Conservation (phyloP, 139 green algal genomes). For the Chlamydomonas schloesseri region DNA sequence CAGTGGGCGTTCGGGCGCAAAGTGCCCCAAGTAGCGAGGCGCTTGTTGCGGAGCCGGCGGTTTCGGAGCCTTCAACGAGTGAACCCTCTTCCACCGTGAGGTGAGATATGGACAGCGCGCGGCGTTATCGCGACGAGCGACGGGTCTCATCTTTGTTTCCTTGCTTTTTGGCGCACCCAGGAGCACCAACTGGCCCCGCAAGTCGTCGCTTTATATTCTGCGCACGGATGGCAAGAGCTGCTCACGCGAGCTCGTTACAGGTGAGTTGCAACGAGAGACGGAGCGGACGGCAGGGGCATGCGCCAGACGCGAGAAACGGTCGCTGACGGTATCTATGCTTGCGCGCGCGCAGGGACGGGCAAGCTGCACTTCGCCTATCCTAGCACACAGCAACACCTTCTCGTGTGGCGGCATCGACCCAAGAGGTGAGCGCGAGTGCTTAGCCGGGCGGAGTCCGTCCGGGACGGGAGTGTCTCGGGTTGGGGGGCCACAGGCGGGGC, state of each 20-base stretch:
- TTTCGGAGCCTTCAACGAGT: conserved; percentile 35
- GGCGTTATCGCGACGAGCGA: too few relatives aligned
- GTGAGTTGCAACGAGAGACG: conserved; percentile 52
- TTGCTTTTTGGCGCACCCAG: background rate
- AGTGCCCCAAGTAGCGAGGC: background rate
- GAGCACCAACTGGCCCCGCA: conserved; percentile 53
- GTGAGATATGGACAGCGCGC: background rate
- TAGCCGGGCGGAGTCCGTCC: too few relatives aligned
- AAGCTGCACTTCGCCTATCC: conserved; percentile 92
- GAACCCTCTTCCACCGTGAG: conserved; percentile 20
- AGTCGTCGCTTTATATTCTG: conserved; percentile 88
- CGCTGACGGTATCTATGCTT: too few relatives aligned
- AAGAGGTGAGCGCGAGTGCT: conserved; percentile 64
- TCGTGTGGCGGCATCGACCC: conserved; percentile 94
- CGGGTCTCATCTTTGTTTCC: background rate
- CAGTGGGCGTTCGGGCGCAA: background rate
- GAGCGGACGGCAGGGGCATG: too few relatives aligned
- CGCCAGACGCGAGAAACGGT: too few relatives aligned
- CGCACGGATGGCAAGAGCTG: conserved; percentile 95
- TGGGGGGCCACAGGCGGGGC: too few relatives aligned
- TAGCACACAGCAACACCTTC: conserved; percentile 96
- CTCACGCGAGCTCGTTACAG: conserved; percentile 90
- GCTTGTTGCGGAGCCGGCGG: background rate
- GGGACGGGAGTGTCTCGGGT: too few relatives aligned
- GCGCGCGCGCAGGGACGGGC: conserved; percentile 69